Conservation (phyloP, 345 rosid genomes). For the Rhodamnia argentea region DNA sequence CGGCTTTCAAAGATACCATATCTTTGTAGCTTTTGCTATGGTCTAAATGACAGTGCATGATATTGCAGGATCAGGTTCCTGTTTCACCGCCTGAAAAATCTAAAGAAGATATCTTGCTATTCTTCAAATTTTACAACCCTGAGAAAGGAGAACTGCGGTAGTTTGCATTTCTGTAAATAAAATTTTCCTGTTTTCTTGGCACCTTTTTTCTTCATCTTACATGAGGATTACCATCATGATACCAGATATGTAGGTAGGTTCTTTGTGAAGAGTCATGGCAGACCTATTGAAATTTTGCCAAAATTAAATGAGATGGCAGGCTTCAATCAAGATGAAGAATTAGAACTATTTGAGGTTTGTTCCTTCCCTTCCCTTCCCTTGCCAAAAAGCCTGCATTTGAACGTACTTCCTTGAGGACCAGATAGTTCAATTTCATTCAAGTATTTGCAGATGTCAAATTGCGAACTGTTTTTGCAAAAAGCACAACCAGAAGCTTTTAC, state of each 20-base stretch:
- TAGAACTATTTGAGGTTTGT: slow-evolving; percentile 85
- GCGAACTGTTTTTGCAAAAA: background rate
- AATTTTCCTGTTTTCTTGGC: background rate
- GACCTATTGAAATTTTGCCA: slow-evolving; percentile 65
- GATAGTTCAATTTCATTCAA: background rate
- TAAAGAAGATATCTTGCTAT: slow-evolving; percentile 71
- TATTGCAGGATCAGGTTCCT: slow-evolving; percentile 60
- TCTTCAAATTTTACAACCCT: slow-evolving; percentile 89
- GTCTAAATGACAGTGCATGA: background rate
- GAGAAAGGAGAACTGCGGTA: slow-evolving; percentile 76
- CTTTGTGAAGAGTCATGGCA: slow-evolving; percentile 64
- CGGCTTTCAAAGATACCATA: background rate
- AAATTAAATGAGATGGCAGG: slow-evolving; percentile 89
- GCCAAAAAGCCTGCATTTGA: background rate
- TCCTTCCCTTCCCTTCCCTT: background rate
- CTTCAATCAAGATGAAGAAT: slow-evolving; percentile 74
- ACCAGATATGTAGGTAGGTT: slow-evolving; percentile 82
- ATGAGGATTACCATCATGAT: slow-evolving; percentile 6
- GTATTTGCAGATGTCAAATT: background rate
- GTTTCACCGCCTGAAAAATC: slow-evolving; percentile 56
- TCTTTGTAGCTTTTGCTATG: background rate
- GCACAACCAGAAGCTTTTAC: background rate
- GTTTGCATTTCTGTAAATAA: background rate
- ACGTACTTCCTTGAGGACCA: background rate
- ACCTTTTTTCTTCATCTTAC: background rate